These are phyloP conservation scores for Zopfia rhizophila DNA, from an alignment of 2,329 filamentous ascomycete genomes.

Conservation along the genomic window DNA sequence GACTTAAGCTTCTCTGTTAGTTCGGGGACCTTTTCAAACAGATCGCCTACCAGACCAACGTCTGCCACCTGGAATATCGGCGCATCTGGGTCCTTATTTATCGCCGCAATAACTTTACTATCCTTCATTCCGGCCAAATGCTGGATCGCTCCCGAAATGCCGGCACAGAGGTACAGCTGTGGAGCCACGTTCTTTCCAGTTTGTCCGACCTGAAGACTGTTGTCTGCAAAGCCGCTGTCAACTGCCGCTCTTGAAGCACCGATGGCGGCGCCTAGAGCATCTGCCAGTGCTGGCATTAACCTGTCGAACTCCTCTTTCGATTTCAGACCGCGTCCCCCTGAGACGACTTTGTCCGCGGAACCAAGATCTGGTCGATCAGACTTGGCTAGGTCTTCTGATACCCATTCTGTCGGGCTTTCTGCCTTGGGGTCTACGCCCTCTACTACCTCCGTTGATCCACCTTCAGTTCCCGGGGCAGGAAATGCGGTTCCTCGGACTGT, in stretches of 20 bases:
- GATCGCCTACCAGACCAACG: slow-evolving; percentile 91
- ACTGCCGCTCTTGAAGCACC: slow-evolving; percentile 95
- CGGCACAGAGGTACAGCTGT: slow-evolving; percentile 92
- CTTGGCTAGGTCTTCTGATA: slow-evolving; percentile 91
- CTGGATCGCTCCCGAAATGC: slow-evolving; percentile 97
- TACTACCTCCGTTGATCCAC: slow-evolving; percentile 79
- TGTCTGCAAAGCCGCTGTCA: slow-evolving; percentile 97
- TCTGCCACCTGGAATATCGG: slow-evolving; percentile 99
- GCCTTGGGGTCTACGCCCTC: slow-evolving; percentile 86
- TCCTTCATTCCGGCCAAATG: slow-evolving; percentile 99
- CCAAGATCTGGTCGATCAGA: slow-evolving; percentile 93
- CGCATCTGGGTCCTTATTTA: slow-evolving; percentile 97
- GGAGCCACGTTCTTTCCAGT: slow-evolving; percentile 99
- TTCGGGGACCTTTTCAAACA: slow-evolving; percentile 96
- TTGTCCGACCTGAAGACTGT: slow-evolving; percentile 97
- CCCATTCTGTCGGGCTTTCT: slow-evolving; percentile 81
- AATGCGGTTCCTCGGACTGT: slow-evolving; percentile 96
- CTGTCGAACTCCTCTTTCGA: slow-evolving; percentile 98
- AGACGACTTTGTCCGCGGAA: slow-evolving; percentile 90
- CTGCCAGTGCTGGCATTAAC: slow-evolving; percentile 90
- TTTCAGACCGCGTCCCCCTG: slow-evolving; percentile 92
- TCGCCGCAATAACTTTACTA: slow-evolving; percentile 98
- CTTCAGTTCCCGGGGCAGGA: slow-evolving; percentile 74
- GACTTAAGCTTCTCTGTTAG: slow-evolving; percentile 91
- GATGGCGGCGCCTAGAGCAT: slow-evolving; percentile 92